Conservation (phyloP, 805 yeast species). For the Starmerella lactis-condensi region DNA sequence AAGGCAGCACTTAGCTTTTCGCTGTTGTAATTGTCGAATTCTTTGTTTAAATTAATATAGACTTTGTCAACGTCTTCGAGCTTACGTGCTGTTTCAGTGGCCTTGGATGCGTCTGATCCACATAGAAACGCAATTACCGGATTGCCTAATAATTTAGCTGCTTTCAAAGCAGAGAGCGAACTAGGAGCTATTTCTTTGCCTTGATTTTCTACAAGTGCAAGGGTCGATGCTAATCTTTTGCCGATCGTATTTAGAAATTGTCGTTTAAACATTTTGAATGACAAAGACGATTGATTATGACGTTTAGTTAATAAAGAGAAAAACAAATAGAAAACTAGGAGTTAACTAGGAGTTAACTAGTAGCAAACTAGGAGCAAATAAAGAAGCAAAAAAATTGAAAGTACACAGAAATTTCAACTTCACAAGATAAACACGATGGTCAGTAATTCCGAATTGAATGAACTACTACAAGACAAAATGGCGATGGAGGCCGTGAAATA, state of each 20-base stretch:
- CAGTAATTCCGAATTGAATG: constrained; percentile 2
- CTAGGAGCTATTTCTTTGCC: constrained; percentile 42
- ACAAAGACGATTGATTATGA: too few relatives aligned
- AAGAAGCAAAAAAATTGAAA: too few relatives aligned
- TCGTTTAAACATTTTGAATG: not conserved
- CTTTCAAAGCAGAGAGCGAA: constrained; percentile 53
- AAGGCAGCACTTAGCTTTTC: constrained; percentile 63
- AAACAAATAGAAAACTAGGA: too few relatives aligned
- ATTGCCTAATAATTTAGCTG: constrained; percentile 53
- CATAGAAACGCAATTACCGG: constrained; percentile 58
- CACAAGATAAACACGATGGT: too few relatives aligned
- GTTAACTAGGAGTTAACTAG: too few relatives aligned
- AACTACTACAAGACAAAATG: constrained; percentile 8
- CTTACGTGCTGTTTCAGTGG: constrained; percentile 36
- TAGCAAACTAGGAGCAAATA: too few relatives aligned
- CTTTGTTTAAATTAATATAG: constrained; percentile 37
- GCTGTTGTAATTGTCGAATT: constrained; percentile 50
- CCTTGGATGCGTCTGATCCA: constrained; percentile 39
- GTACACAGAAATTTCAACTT: too few relatives aligned
- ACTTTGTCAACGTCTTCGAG: constrained; percentile 38
- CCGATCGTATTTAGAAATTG: not conserved
- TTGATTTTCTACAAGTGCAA: constrained; percentile 53
- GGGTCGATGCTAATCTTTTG: constrained; percentile 36
- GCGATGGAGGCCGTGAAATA: constrained; percentile 9
- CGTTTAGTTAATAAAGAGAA: too few relatives aligned